A percentile compares a stretch with the other conserved stretches of the same genome.
Evolutionary conservation across 805 yeast species (phyloP).

Genomic region (Metschnikowia baotianmanensis): DNA sequence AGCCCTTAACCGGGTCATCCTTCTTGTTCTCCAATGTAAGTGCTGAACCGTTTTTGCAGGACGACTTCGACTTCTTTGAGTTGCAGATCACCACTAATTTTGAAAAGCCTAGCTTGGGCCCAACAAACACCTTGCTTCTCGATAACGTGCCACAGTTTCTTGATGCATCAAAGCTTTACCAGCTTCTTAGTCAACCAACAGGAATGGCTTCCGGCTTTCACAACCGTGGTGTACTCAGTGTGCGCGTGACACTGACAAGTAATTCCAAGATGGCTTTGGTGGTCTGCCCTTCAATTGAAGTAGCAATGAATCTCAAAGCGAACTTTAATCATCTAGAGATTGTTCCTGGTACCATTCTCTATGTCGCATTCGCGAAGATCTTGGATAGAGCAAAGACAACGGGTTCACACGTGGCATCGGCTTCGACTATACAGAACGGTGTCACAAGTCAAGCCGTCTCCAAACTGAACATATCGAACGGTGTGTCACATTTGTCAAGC

Average conservation of each 20-base stretch:
- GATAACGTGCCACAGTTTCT: conserved; percentile 79
- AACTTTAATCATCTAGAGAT: conserved; percentile 80
- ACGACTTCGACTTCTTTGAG: conserved; percentile 58
- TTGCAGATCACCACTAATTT: conserved; percentile 67
- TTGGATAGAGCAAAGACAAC: conserved; percentile 23
- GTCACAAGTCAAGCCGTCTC: neutral
- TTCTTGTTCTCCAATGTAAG: conserved; percentile 1
- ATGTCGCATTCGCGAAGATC: conserved; percentile 83
- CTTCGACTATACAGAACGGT: neutral
- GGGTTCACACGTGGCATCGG: neutral
- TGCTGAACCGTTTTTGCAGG: conserved; percentile 35
- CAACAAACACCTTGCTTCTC: conserved; percentile 73
- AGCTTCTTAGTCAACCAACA: conserved; percentile 30
- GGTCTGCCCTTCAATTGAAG: conserved; percentile 68
- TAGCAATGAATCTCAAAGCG: conserved; percentile 77
- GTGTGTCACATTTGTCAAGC: neutral
- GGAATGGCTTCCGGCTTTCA: conserved; percentile 46
- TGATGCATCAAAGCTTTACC: conserved; percentile 42
- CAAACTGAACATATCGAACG: neutral
- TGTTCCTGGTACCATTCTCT: conserved; percentile 71
- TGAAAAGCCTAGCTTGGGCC: conserved; percentile 67
- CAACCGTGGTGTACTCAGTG: conserved; percentile 63
- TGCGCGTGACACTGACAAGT: conserved; percentile 31
- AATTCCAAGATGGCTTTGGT: conserved; percentile 44
- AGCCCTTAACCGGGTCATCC: conserved; percentile 4